Conservation (phyloP, 164 flowering plant genomes). For the Nelumbo lutea region DNA sequence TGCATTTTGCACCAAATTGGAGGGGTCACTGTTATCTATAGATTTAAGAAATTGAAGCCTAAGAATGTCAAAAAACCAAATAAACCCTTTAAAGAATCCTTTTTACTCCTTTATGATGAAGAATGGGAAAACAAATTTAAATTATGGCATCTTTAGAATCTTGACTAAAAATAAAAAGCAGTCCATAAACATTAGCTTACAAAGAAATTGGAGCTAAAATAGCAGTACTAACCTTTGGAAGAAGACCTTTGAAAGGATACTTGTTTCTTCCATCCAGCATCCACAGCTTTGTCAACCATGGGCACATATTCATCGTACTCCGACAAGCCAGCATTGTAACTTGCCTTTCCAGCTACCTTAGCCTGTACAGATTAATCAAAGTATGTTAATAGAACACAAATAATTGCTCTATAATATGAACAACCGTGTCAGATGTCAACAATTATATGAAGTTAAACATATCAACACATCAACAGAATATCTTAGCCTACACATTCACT, state of each 20-base stretch:
- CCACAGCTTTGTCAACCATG: constrained; percentile 91
- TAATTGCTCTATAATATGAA: background rate
- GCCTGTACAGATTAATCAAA: constrained; percentile 34
- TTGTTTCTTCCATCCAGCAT: constrained; percentile 70
- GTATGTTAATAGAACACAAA: background rate
- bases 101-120: too few relatives aligned
- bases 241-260: constrained; percentile 31
- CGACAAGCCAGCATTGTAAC: constrained; percentile 35
- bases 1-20: too few relatives aligned
- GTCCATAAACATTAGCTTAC: background rate
- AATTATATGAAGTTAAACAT: background rate
- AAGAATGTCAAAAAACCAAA: background rate
- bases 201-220: background rate
- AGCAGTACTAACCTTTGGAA: constrained; percentile 48
- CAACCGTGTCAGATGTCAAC: background rate
- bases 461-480: background rate
- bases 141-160: too few relatives aligned
- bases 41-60: background rate
- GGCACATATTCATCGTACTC: constrained; percentile 88
- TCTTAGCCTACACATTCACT: too few relatives aligned
- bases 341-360: constrained; percentile 48
- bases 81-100: background rate
- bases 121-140: too few relatives aligned
- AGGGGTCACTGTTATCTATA: too few relatives aligned
- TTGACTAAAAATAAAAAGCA: background rate